Evolutionary conservation across 768 basidiomycete species (phyloP).

Genomic region (Psilocybe tampanensis): DNA sequence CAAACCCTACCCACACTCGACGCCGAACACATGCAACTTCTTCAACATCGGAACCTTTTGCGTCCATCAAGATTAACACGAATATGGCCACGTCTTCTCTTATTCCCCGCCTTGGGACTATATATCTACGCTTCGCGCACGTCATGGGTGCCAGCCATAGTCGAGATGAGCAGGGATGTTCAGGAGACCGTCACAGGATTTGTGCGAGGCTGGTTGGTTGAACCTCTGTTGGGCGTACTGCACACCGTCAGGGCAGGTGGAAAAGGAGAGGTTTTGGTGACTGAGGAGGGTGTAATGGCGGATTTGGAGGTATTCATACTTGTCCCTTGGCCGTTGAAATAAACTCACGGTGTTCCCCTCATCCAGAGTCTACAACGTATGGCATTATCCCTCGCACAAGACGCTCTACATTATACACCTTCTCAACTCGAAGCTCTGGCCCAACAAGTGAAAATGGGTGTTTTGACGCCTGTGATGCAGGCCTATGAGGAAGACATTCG

Average conservation of each 20-base stretch:
- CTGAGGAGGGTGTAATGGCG: slow-evolving; percentile 78
- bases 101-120: slow-evolving; percentile 70
- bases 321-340: neutral
- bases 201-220: slow-evolving; percentile 80
- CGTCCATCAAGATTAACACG: slow-evolving; percentile 72
- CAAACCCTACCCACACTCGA: slow-evolving; percentile 16
- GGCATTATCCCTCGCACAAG: slow-evolving; percentile 82
- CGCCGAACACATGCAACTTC: slow-evolving; percentile 7
- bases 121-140: slow-evolving; percentile 64
- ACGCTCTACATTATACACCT: slow-evolving; percentile 69
- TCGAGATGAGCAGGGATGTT: slow-evolving; percentile 58
- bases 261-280: slow-evolving; percentile 74
- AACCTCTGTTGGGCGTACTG: slow-evolving; percentile 80
- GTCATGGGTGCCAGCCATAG: slow-evolving; percentile 40
- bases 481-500: slow-evolving; percentile 94
- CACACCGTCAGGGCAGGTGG: slow-evolving; percentile 83
- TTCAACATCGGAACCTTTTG: slow-evolving; percentile 42
- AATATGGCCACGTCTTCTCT: slow-evolving; percentile 80
- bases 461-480: slow-evolving; percentile 83
- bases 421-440: slow-evolving; percentile 69
- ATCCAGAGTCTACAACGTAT: slow-evolving; percentile 94
- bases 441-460: slow-evolving; percentile 69
- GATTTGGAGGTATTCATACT: slow-evolving; percentile 70
- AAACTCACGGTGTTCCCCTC: neutral
- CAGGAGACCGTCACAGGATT: slow-evolving; percentile 73